phyloP scores from a whole-genome alignment of 768 basidiomycete genomes.

The Mycena leptocephala region DNA sequence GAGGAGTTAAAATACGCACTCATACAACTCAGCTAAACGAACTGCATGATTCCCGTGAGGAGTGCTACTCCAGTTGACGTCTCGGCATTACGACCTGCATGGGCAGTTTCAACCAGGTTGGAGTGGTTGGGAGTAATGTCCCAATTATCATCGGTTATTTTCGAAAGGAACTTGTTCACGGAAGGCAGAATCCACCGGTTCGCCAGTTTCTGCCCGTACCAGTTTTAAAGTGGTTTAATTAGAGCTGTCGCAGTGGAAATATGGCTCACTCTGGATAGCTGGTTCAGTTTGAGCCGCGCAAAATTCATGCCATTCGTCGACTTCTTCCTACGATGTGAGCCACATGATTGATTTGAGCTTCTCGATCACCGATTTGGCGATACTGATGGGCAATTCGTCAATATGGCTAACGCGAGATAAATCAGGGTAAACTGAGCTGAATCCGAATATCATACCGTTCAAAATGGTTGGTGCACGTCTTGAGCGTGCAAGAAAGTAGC shows the following conservation, averaged over 20 bases:
- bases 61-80: conserved; percentile 29
- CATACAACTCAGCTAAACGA: background rate
- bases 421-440: background rate
- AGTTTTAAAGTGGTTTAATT: conserved; percentile 26
- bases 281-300: background rate
- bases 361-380: conserved; percentile 19
- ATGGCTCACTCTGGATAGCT: background rate
- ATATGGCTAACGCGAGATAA: conserved; percentile 31
- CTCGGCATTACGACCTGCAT: conserved; percentile 33
- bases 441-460: background rate
- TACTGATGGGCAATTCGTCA: conserved; percentile 29
- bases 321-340: conserved; percentile 27
- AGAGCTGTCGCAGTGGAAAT: background rate
- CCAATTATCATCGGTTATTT: conserved; percentile 30
- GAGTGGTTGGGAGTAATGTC: conserved; percentile 35
- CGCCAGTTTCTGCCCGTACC: conserved; percentile 35
- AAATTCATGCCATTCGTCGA: conserved; percentile 38
- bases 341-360: conserved; percentile 36
- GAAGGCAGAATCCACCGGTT: conserved; percentile 38
- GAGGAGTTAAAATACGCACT: background rate
- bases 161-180: conserved; percentile 37
- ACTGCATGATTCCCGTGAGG: conserved; percentile 28
- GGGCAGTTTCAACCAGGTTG: conserved; percentile 38
- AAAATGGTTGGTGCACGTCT: conserved; percentile 17
- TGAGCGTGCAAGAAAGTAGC: background rate